A percentile compares a stretch with the other conserved stretches of the same genome.
Conservation (phyloP, 768 basidiomycete species). For the Rhodotorula taiwanensis region DNA sequence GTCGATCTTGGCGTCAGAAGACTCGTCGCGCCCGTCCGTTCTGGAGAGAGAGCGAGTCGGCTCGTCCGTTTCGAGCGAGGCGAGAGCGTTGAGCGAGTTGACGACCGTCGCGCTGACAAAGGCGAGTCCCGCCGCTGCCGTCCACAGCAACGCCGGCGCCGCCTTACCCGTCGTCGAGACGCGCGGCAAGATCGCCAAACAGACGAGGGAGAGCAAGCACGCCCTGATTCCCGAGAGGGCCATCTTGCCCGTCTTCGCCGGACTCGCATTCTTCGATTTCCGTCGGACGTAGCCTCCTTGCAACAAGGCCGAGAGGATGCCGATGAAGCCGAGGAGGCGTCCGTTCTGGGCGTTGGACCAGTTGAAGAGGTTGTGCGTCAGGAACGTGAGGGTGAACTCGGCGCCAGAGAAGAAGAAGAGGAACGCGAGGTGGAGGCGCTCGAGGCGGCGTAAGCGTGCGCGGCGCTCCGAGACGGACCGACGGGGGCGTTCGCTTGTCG, state of each 20-base stretch:
- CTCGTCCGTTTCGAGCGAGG: constrained; percentile 86
- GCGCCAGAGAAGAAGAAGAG: constrained; percentile 78
- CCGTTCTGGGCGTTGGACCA: constrained; percentile 60
- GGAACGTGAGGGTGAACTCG: constrained; percentile 92
- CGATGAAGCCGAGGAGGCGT: constrained; percentile 73
- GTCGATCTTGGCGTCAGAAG: constrained; percentile 61
- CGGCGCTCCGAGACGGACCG: constrained; percentile 8
- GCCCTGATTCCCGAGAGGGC: constrained; percentile 69
- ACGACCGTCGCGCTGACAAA: constrained; percentile 96
- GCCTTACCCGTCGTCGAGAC: constrained; percentile 52
- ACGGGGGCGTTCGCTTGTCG: background rate
- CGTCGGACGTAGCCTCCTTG: constrained; percentile 94
- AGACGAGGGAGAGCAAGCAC: constrained; percentile 62
- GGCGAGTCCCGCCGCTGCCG: constrained; percentile 75
- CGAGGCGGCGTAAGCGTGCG: constrained; percentile 55
- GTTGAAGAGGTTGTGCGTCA: constrained; percentile 75
- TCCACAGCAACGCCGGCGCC: constrained; percentile 44
- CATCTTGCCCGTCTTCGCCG: constrained; percentile 71
- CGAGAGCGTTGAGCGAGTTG: constrained; percentile 81
- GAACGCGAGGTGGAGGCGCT: constrained; percentile 71
- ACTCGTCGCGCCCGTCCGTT: too few relatives aligned
- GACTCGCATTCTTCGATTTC: constrained; percentile 52
- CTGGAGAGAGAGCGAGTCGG: constrained; percentile 47
- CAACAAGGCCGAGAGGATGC: constrained; percentile 64
- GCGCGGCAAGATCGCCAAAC: constrained; percentile 66